Percentiles rank a stretch among this genome's conserved stretches.
Conservation (phyloP, 2,329 filamentous ascomycete species). For the Tolypocladium pustulatum region DNA sequence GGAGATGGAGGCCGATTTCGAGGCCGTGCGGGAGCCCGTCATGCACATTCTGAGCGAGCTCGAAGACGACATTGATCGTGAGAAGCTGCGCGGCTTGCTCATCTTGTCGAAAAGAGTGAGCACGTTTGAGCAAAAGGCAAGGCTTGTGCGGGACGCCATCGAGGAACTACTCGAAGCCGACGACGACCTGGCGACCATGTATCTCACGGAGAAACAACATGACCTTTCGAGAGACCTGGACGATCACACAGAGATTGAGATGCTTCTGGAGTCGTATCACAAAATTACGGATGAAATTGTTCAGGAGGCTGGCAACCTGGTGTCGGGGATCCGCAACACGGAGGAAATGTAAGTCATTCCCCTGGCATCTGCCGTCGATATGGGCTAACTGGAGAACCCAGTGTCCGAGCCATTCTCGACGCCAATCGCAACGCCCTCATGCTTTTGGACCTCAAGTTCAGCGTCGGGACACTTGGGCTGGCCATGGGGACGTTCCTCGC, state of each 20-base stretch:
- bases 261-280: constrained; percentile 93
- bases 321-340: constrained; percentile 91
- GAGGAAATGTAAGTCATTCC: constrained; percentile 74
- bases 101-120: constrained; percentile 93
- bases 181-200: constrained; percentile 91
- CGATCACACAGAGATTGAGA: constrained; percentile 93
- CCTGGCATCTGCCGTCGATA: neutral
- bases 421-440: constrained; percentile 97
- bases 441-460: constrained; percentile 93
- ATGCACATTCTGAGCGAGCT: constrained; percentile 80
- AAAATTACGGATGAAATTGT: constrained; percentile 98
- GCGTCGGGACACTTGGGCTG: constrained; percentile 87
- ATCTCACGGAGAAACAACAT: constrained; percentile 76
- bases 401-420: constrained; percentile 91
- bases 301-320: constrained; percentile 84
- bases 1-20: constrained; percentile 87
- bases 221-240: constrained; percentile 65
- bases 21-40: constrained; percentile 85
- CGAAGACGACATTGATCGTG: constrained; percentile 92
- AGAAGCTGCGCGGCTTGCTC: constrained; percentile 82
- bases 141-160: constrained; percentile 86
- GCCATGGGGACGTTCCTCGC: constrained; percentile 92
- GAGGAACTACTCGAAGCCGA: constrained; percentile 93
- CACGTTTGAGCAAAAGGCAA: constrained; percentile 95
- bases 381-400: constrained; percentile 25